Base-by-base conservation (phyloP, 2,329 filamentous ascomycete species). In the Colletotrichum aenigma region DNA sequence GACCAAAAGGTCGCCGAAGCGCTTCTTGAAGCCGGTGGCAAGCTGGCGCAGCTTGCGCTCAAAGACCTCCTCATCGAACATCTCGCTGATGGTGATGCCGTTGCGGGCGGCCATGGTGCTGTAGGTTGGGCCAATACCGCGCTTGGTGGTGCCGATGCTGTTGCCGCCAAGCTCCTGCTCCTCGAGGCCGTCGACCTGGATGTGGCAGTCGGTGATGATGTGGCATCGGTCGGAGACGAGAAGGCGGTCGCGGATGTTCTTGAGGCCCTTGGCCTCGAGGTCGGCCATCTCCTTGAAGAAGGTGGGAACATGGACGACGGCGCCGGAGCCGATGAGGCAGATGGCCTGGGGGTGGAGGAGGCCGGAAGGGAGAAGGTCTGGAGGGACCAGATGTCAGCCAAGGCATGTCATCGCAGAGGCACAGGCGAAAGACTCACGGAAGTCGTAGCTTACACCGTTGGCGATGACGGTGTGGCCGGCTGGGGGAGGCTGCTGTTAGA, bases 291-390 rank as follows among this genome's bases (percentile, higher is more conserved):
- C 86, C 38, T 79, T 81, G 80, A 87, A 87, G 78, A 88, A 88
- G 55, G 79, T 83, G 9, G 82, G 82, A 76, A 94, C 88, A 83
- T 95, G 91, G 78, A 95, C 92, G 75, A 94, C 91, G 55, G 91
- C 89, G 62, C 88, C 93, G 65, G 92, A 93, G 75, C 94, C 94
- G 82, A 96, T 93, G 73, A 96, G 87, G 86, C 96, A 96, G 80
- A 91, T 88, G 83, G 91, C 94, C 58, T 87, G 86, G 8, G 93
- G 92, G 82, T 94, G 94, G 78, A 96, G 88, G 76, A 96, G 89
- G 75, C 94, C 94, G 71, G 91, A 94, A 28, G 93, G 91, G 66
- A 93, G 85, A 75, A 94, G 89, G 82, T 93, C 74, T 76, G 56
- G 4, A 5, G 84, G 89, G 89, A 86, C 76, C 43, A n/a, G 28